Percentiles rank a stretch among this genome's conserved stretches.
Evolutionary conservation across 2,329 filamentous ascomycete genomes (phyloP).

Genomic region (Periconia digitata): DNA sequence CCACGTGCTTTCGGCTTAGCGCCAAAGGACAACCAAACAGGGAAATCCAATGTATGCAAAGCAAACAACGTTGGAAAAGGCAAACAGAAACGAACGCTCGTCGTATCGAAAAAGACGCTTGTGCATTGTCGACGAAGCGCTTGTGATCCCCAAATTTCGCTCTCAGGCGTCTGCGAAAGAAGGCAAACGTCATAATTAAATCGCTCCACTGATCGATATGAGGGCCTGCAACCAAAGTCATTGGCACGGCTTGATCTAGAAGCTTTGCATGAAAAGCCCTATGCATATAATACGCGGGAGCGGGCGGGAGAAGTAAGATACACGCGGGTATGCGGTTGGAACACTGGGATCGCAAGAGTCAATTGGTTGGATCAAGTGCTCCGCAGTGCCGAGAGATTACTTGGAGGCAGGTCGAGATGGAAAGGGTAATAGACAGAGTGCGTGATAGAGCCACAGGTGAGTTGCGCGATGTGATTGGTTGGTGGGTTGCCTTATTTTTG

Average conservation of each 20-base stretch:
- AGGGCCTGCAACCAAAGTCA: not conserved
- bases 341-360: constrained; percentile 11
- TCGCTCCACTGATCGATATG: not conserved
- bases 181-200: not conserved
- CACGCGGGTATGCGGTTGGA: constrained; percentile 18
- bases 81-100: not conserved
- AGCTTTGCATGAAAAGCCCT: not conserved
- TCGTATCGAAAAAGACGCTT: not conserved
- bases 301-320: constrained; percentile 26
- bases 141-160: not conserved
- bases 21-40: not conserved
- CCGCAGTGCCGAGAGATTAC: constrained; percentile 15
- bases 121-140: not conserved
- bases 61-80: not conserved
- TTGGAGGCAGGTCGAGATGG: constrained; percentile 21
- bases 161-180: not conserved
- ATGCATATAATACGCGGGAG: constrained; percentile 33
- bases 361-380: constrained; percentile 21
- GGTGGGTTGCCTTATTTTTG: constrained; percentile 27
- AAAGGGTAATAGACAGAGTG: constrained; percentile 20
- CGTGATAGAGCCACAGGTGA: constrained; percentile 20
- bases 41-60: not conserved
- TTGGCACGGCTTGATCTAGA: not conserved
- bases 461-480: constrained; percentile 34
- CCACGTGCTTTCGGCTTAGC: not conserved